Base-by-base conservation (phyloP, 2,329 filamentous ascomycete species). In the Arthrobotrys sphaeroides region DNA sequence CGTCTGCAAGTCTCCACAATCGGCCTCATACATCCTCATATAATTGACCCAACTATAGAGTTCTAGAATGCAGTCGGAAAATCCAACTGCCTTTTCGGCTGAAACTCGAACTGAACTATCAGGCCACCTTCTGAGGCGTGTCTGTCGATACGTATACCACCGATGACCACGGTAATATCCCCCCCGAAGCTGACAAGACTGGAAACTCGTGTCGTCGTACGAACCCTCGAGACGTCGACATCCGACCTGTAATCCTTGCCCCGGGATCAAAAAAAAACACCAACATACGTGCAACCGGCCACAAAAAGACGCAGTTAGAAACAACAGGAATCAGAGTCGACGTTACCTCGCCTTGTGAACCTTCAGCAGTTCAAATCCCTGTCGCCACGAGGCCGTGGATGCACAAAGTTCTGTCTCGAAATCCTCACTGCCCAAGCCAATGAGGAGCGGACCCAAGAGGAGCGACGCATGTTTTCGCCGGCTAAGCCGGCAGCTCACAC, bases 331-430 rank as follows among this genome's bases (percentile, higher is more conserved):
- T 28, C 45, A 38, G 49, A 22, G 31, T 31, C 18, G 18, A 55
- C 13, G 16, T 12, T 20, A 16, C 26, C 20, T 18, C 28, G 0
- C 6, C n/a, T 36, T 53, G 28, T 18, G 28, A 55, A 38, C 16
- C 18, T n/a, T 55, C 51, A 55, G 51, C 18, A 6, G 31, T 40
- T 59, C 40, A 36, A 33, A 74, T 68, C 70, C 70, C 62, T 74
- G 70, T 45, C 26, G 70, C 70, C 70, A 74, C 70, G 70, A 67
- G 70, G 70, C 57, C 31, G 18, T 55, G 18, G 57, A 51, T 28
- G 51, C 36, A 62, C 43, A 45, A 57, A 59, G 24, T 45, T 55
- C 49, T 47, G 40, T 36, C 12, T 28, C 22, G 22, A 49, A 26
- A 51, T 33, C 61, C 5, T 51, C 31, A 33, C 13, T 33, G 5